A percentile compares a stretch with the other conserved stretches of the same genome.
Evolutionary conservation across 257 asterid genomes (phyloP).

Genomic region (Orobanche coerulescens): DNA sequence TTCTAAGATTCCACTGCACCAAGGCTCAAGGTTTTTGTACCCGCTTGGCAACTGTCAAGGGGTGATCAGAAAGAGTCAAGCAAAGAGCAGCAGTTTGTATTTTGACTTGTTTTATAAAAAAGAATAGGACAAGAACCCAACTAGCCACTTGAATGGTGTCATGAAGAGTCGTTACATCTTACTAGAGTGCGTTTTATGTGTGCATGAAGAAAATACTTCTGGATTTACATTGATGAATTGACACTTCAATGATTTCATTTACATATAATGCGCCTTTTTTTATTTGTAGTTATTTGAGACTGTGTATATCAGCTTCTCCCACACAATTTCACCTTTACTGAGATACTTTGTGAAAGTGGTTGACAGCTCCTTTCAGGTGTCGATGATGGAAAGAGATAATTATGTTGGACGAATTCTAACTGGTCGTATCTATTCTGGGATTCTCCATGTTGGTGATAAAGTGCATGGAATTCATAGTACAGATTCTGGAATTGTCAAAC

Average conservation of each 20-base stretch:
- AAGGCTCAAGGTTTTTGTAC: background rate
- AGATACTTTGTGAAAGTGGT: constrained; percentile 36
- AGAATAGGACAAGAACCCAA: background rate
- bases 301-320: constrained; percentile 15
- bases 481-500: constrained; percentile 65
- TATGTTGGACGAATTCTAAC: constrained; percentile 92
- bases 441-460: constrained; percentile 79
- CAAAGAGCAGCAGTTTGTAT: background rate
- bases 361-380: constrained; percentile 80
- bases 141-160: background rate
- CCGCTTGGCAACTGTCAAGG: background rate
- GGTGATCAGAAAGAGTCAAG: background rate
- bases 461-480: constrained; percentile 76
- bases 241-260: background rate
- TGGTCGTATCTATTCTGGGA: constrained; percentile 83
- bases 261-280: background rate
- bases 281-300: constrained; percentile 3
- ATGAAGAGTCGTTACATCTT: background rate
- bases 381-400: constrained; percentile 97
- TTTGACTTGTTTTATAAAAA: background rate
- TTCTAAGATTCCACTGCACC: background rate
- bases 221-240: constrained; percentile 1
- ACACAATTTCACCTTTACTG: constrained; percentile 20
- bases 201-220: background rate
- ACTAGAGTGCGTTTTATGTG: constrained; percentile 1